phyloP scores from a whole-genome alignment of 2,329 filamentous ascomycete genomes.

The Myriangium duriaei region DNA sequence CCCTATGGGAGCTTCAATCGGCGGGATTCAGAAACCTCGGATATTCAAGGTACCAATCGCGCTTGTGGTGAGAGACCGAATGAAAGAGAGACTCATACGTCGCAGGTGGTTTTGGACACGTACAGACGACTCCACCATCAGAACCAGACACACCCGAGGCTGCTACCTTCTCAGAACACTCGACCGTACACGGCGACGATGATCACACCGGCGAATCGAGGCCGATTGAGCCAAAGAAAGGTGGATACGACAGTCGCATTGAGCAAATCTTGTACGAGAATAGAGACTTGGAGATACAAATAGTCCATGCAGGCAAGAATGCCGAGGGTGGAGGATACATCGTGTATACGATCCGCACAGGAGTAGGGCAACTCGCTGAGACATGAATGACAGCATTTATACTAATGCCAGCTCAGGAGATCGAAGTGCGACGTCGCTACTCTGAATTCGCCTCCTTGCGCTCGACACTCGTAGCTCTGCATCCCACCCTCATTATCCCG shows the following conservation, averaged over 20 bases:
- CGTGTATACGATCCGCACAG: slow-evolving; percentile 91
- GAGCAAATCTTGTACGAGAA: slow-evolving; percentile 97
- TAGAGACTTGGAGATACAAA: slow-evolving; percentile 76
- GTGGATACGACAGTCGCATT: slow-evolving; percentile 86
- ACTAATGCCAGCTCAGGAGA: no score
- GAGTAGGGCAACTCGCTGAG: slow-evolving; percentile 44
- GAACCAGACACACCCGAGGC: slow-evolving; percentile 24
- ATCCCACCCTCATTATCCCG: slow-evolving; percentile 89
- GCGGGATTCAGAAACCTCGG: slow-evolving; percentile 65
- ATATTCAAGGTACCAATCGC: slow-evolving; percentile 41
- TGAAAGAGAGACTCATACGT: background rate
- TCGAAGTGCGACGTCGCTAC: slow-evolving; percentile 89
- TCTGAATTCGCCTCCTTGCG: slow-evolving; percentile 91
- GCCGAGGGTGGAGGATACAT: slow-evolving; percentile 85
- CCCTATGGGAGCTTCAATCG: slow-evolving; percentile 91
- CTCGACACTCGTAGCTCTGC: slow-evolving; percentile 76
- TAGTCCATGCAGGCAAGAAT: slow-evolving; percentile 93
- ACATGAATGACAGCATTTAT: background rate
- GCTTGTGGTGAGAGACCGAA: background rate
- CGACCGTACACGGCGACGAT: slow-evolving; percentile 39
- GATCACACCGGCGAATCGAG: slow-evolving; percentile 35
- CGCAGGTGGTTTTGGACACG: slow-evolving; percentile 6
- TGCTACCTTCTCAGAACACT: slow-evolving; percentile 40
- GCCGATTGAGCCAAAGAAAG: slow-evolving; percentile 51
- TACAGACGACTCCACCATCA: slow-evolving; percentile 21